Evolutionary conservation across 768 basidiomycete genomes (phyloP), one percentile per base, ranked within the genome.

Genomic region (Boletus edulis): DNA sequence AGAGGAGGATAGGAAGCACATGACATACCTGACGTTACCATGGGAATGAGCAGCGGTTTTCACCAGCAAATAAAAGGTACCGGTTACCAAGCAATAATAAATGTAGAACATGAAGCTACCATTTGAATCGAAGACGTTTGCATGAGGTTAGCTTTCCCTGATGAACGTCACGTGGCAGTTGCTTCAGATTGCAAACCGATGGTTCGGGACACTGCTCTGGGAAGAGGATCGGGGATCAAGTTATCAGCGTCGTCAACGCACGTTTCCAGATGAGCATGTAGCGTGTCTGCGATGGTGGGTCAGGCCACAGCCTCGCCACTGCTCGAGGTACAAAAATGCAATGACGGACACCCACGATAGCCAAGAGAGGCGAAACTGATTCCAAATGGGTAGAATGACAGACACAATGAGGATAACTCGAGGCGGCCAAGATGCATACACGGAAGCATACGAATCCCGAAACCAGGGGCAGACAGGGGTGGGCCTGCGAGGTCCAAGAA

Each of bases 341-440:
- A 47, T 17, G 41, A 52, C 20, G 35, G 18, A 40, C 42, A 53
- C 18, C 43, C 53, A 58, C n/a, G 41, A 49, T 34, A 37, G 32
- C 42, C 49, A 55, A 31, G 51, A 42, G 41, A 35, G 63, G 50
- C n/a, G 47, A 66, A 52, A 40, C 44, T 29, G 20, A 37, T 40
- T 42, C 54, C 17, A 38, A 50, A 51, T 29, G 48, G 40, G 42
- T n/a, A 32, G 27, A 47, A 52, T 34, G 29, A 34, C 35, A 48
- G 34, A 14, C 5, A 40, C 55, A 67, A 65, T 18, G 65, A 52
- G 64, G 59, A 64, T 37, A 13, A 58, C 64, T 64, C 59, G 59
- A 65, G 64, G 64, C 51, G 32, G 38, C 29, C 41, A 39, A 29
- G 31, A 31, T 42, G 48, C 22, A 56, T 47, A 48, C 32, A 4